Conservation (phyloP, 1,284 basidiomycete genomes). For the Ganoderma lucidum region DNA sequence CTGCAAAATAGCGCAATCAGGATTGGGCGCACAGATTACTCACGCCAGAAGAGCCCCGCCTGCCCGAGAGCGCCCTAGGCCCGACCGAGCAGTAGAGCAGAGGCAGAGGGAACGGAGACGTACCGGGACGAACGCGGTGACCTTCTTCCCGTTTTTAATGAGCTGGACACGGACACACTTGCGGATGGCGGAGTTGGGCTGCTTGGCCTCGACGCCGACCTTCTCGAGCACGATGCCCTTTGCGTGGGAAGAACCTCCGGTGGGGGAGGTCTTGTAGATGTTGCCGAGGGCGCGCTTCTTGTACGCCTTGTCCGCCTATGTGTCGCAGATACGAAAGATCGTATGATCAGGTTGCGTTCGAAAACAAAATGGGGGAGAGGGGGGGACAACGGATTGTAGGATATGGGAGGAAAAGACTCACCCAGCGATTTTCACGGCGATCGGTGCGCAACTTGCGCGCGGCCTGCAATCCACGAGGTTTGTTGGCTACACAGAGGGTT, state of each 20-base stretch:
- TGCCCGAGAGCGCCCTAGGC: slow-evolving; percentile 17
- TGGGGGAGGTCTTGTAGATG: slow-evolving; percentile 99
- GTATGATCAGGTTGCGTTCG: not conserved
- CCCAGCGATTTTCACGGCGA: slow-evolving; percentile 98
- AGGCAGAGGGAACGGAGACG: slow-evolving; percentile 29
- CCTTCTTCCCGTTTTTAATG: slow-evolving; percentile 99
- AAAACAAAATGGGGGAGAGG: not conserved
- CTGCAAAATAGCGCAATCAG: slow-evolving; percentile 47
- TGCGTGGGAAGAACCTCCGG: slow-evolving; percentile 99
- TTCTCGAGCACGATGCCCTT: slow-evolving; percentile 99
- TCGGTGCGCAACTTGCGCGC: slow-evolving; percentile 97
- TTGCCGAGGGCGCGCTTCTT: slow-evolving; percentile 99
- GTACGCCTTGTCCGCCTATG: slow-evolving; percentile 96
- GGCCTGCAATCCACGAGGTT: slow-evolving; percentile 99
- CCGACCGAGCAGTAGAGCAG: slow-evolving; percentile 1
- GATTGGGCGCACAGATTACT: slow-evolving; percentile 1
- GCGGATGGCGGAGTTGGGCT: slow-evolving; percentile 99
- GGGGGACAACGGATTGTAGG: slow-evolving; percentile 12
- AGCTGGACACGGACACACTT: slow-evolving; percentile 99
- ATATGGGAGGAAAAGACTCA: slow-evolving; percentile 47
- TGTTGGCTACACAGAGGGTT: slow-evolving; percentile 71
- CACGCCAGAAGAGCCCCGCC: slow-evolving; percentile 26
- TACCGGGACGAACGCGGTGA: slow-evolving; percentile 86
- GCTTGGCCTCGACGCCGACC: slow-evolving; percentile 94
- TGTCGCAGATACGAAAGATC: slow-evolving; percentile 4